These are phyloP conservation scores for Limnanthes douglasii DNA, from an alignment of 345 rosid species.

Conservation along the genomic window DNA sequence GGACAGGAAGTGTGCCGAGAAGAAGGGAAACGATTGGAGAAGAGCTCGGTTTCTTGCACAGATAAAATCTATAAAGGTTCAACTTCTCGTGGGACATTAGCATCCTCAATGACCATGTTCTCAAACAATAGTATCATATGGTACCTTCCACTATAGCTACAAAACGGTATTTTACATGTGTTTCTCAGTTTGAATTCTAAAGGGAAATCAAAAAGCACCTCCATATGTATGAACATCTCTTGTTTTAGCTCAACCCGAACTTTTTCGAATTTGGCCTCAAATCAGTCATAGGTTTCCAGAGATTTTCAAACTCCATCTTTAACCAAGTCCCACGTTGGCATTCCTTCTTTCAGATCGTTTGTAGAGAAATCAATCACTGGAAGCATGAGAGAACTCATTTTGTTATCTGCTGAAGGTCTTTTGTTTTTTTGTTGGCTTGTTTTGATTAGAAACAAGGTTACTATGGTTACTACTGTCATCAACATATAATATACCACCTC, in stretches of 20 bases:
- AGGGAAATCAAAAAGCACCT: conserved; percentile 45
- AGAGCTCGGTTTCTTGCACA: too few species aligned
- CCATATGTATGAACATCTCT: conserved; percentile 15
- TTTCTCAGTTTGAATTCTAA: conserved; percentile 29
- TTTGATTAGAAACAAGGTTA: too few species aligned
- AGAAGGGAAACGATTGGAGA: too few species aligned
- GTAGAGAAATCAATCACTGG: conserved; percentile 32
- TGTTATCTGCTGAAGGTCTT: too few species aligned
- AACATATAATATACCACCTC: too few species aligned
- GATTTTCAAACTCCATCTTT: conserved; percentile 23
- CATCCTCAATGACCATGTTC: conserved; percentile 47
- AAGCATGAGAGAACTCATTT: conserved; percentile 30
- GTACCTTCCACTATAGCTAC: conserved; percentile 47
- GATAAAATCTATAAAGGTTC: too few species aligned
- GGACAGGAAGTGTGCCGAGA: too few species aligned
- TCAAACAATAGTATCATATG: conserved; percentile 39
- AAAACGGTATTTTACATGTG: conserved; percentile 27
- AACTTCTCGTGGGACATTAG: conserved; percentile 18
- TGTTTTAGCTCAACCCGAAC: conserved; percentile 19
- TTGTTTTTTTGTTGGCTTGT: too few species aligned
- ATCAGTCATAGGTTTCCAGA: conserved; percentile 44
- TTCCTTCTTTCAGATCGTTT: conserved; percentile 18
- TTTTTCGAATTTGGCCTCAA: conserved; percentile 35
- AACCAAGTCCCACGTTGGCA: conserved; percentile 23
- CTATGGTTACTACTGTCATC: too few species aligned